Conservation (phyloP, 2,329 filamentous ascomycete genomes). For the Davidsoniella neocaledoniae region DNA sequence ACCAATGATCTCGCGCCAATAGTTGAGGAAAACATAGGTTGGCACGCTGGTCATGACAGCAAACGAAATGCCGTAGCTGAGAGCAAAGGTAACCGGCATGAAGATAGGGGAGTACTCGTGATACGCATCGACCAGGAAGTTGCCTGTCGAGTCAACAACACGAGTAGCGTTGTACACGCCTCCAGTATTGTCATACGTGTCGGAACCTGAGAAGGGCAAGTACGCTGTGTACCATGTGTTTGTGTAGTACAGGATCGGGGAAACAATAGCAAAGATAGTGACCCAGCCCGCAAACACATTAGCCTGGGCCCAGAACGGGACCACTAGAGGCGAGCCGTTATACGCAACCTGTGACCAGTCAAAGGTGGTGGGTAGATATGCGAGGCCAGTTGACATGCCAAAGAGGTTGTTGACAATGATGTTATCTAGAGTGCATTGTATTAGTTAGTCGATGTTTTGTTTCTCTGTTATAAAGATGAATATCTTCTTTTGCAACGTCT, state of each 20-base stretch:
- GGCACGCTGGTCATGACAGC: slow-evolving; percentile 36
- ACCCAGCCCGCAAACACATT: slow-evolving; percentile 36
- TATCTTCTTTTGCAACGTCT: not conserved
- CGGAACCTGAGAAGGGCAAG: slow-evolving; percentile 39
- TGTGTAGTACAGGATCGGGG: slow-evolving; percentile 40
- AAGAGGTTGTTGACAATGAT: slow-evolving; percentile 43
- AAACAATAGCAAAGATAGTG: slow-evolving; percentile 35
- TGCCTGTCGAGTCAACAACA: slow-evolving; percentile 36
- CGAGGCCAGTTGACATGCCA: slow-evolving; percentile 38
- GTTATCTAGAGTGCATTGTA: slow-evolving; percentile 21
- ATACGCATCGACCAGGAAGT: slow-evolving; percentile 44
- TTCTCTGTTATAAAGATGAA: not conserved
- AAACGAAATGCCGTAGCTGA: slow-evolving; percentile 41
- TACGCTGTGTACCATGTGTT: slow-evolving; percentile 41
- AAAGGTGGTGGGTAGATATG: slow-evolving; percentile 43
- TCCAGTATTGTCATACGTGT: slow-evolving; percentile 46
- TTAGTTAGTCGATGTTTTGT: not conserved
- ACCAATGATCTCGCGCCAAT: slow-evolving; percentile 30
- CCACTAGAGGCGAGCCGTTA: slow-evolving; percentile 30
- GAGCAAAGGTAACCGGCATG: slow-evolving; percentile 35
- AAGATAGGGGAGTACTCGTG: slow-evolving; percentile 39
- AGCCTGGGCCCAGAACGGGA: slow-evolving; percentile 37
- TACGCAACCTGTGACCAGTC: slow-evolving; percentile 33
- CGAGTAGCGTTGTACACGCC: slow-evolving; percentile 39
- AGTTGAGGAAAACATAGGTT: slow-evolving; percentile 33